Evolutionary conservation across 345 rosid genomes (phyloP), one percentile per base, ranked within the genome.

Genomic region (Populus tremula): DNA sequence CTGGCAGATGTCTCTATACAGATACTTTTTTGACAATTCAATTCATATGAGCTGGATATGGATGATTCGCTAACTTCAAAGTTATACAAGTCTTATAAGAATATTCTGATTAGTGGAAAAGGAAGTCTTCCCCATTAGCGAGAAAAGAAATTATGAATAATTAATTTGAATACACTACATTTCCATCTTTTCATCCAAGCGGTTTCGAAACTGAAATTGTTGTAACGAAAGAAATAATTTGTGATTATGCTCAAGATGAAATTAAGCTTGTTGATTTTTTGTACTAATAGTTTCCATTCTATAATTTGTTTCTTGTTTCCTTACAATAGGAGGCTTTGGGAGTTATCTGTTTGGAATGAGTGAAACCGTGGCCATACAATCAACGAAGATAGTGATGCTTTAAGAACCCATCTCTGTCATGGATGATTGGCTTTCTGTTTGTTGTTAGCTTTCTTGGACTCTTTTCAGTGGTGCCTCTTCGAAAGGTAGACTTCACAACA

Each of bases 331-430:
- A 39, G 85, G 85, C 33, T 82, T 82, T 71, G 85, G 85, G 62
- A 82, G 85, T 70, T 82, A 82, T 64, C 67, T 82, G 13, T 82
- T 82, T 65, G 85, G 76, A 70, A 82, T 82, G 85, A 82, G 85
- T 27, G 35, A 75, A 29, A 35, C 25, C 18, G 62, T 82, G 71
- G 85, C 85, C 49, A 75, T 56, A 35, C 79, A 74, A 47, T 74
- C 82, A 41, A 35, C 50, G 43, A 56, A 25, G 79, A 33, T 27
- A 59, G 5, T 17, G 14, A 20, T 65, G 77, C 70, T 43, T 68
- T 53, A 82, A 82, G 66, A 36, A 82, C 36, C 85, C 85, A 53
- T 21, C 76, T n/a, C 67, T 82, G 68, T 33, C 70, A 31, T 82
- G 85, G 85, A 82, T 82, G 85, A 78, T 82, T 43, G 82, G 65